Conservation (phyloP, 2,329 filamentous ascomycete species). For the Xylaria hypoxylon region DNA sequence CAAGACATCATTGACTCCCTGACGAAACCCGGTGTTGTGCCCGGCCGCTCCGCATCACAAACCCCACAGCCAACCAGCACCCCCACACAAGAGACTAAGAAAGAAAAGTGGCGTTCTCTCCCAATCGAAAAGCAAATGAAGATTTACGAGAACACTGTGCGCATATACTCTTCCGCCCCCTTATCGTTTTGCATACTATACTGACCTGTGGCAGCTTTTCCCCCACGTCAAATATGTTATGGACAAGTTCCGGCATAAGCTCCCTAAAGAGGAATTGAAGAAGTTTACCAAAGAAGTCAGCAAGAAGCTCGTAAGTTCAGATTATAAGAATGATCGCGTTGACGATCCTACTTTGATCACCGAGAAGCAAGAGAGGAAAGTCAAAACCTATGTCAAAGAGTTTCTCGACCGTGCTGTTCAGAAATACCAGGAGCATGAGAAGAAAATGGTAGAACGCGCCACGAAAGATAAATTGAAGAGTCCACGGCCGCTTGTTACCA, state of each 20-base stretch:
- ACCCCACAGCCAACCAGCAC: conserved; percentile 70
- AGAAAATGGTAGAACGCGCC: conserved; percentile 65
- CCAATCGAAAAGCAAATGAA: conserved; percentile 91
- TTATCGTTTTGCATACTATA: conserved; percentile 34
- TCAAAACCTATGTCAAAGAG: conserved; percentile 85
- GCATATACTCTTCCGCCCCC: conserved; percentile 51
- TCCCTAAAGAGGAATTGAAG: conserved; percentile 82
- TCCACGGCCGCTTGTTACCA: conserved; percentile 43
- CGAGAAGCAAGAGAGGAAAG: conserved; percentile 81
- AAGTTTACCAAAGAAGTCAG: conserved; percentile 74
- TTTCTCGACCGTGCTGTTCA: conserved; percentile 87
- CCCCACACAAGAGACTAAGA: conserved; percentile 68
- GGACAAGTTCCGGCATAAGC: conserved; percentile 86
- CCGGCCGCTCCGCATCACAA: conserved; percentile 66
- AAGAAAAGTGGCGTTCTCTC: conserved; percentile 77
- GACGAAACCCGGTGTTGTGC: conserved; percentile 73
- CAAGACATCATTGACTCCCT: conserved; percentile 89
- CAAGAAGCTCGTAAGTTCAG: conserved; percentile 90
- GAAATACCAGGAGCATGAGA: conserved; percentile 77
- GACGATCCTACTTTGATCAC: conserved; percentile 79
- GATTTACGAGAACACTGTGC: conserved; percentile 91
- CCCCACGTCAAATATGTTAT: conserved; percentile 87
- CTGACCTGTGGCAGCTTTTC: conserved; percentile 69
- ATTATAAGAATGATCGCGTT: conserved; percentile 91
- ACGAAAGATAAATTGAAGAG: conserved; percentile 46